Evolutionary conservation across 2,329 filamentous ascomycete genomes (phyloP), one percentile per base, ranked within the genome.

Genomic region (Fusarium floridanum): DNA sequence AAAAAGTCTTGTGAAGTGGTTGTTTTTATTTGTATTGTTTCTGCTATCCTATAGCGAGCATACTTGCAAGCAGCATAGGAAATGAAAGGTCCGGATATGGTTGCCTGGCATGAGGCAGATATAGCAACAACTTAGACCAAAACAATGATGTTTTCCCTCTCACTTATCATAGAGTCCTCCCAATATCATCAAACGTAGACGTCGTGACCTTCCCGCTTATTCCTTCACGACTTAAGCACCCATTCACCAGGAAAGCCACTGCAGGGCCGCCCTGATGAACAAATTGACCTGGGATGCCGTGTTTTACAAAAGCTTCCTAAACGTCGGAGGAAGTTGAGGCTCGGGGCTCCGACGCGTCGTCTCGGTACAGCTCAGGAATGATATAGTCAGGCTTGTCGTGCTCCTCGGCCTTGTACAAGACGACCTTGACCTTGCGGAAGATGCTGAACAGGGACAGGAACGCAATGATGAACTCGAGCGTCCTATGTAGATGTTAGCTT

Each of bases 311-410:
- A 10, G 14, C 27, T 20, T n/a, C 24, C 20, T 53, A 76, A 32
- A 73, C 66, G 4, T 71, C 70, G 39, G 72, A 76, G 20, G 74
- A 66, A 43, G 63, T 67, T 5, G 76, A 77, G 9, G 68, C 64
- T 12, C 76, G 68, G 10, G 67, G 76, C 65, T 78, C 75, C 9
- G 72, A 70, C 22, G 56, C 56, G 12, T 73, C 72, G 16, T 78
- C 77, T 17, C 57, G 64, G 62, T 76, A 78, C 16, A 74, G 60
- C 20, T 77, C 70, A 5, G 64, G 24, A 17, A 68, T 63, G 11
- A 55, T 57, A 43, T 75, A 71, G 27, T 63, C 48, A n/a, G 55
- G 50, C 50, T 67, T 60, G 12, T 71, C 55, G 3, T 74, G 61
- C 29, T 72, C 72, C 41, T 77, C 77, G 11, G 60, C 71, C 16